A percentile compares a stretch with the other conserved stretches of the same genome.
phyloP scores from a whole-genome alignment of 441 rosid genomes.

The Capsella rubella region DNA sequence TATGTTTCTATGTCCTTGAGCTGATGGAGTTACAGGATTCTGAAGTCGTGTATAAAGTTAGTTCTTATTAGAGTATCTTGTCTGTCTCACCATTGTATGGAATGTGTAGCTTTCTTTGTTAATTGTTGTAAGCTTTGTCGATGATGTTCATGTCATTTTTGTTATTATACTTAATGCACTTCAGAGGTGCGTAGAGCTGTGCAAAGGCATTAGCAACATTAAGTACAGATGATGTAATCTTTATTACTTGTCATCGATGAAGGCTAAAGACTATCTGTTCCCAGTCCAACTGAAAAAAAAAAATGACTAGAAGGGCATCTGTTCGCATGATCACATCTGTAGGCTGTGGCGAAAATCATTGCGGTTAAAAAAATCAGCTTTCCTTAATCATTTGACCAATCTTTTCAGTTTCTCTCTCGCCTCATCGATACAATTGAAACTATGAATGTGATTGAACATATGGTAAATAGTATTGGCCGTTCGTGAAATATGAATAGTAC shows the following conservation, averaged over 20 bases:
- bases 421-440: neutral
- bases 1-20: neutral
- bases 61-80: neutral
- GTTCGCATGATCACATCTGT: neutral
- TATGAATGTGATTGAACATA: neutral
- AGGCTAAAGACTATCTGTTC: neutral
- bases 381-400: neutral
- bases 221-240: neutral
- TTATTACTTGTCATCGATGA: neutral
- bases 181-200: neutral
- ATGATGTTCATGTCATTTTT: neutral
- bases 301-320: neutral
- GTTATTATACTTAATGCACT: neutral
- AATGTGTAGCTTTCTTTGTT: neutral
- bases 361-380: neutral
- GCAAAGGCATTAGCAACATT: neutral
- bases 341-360: neutral
- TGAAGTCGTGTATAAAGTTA: neutral
- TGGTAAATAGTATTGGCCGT: slow-evolving; percentile 3
- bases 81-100: neutral
- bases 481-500: neutral
- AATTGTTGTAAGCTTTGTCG: neutral
- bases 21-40: neutral
- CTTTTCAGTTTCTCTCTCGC: neutral
- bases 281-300: neutral